Evolutionary conservation across 2,329 filamentous ascomycete genomes (phyloP).

Genomic region (Passalora sequoiae): DNA sequence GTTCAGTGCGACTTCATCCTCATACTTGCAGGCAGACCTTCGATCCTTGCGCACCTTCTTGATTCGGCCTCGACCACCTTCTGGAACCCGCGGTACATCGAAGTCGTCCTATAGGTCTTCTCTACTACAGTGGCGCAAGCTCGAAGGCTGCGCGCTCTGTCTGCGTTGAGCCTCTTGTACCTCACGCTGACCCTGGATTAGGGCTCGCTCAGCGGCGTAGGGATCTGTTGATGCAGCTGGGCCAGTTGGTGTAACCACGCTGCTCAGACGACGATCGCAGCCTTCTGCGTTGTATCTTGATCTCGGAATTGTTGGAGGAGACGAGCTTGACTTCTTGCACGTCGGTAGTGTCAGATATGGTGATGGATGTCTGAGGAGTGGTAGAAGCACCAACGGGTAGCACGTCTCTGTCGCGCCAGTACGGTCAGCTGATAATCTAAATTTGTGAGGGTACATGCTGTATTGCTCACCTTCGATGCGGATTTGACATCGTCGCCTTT

Average conservation of each 20-base stretch:
- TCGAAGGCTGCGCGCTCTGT: slow-evolving; percentile 42
- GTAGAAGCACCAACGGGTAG: no score
- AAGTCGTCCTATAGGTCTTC: slow-evolving; percentile 23
- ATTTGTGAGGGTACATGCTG: no score
- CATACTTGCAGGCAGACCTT: slow-evolving; percentile 36
- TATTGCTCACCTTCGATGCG: no score
- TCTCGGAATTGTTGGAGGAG: no score
- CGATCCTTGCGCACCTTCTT: slow-evolving; percentile 46
- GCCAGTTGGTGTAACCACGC: slow-evolving; percentile 2
- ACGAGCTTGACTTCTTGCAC: no score
- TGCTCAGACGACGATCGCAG: slow-evolving; percentile 17
- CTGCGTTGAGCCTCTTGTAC: slow-evolving; percentile 63
- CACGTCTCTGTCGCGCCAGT: no score
- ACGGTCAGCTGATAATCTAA: no score
- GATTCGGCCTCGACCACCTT: slow-evolving; percentile 43
- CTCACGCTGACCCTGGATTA: slow-evolving; percentile 43
- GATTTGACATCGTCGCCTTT: no score
- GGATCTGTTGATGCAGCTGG: slow-evolving; percentile 25
- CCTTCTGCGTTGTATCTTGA: no score
- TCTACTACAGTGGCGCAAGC: slow-evolving; percentile 34
- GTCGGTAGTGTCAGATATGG: no score
- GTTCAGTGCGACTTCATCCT: slow-evolving; percentile 39
- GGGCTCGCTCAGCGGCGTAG: slow-evolving; percentile 33
- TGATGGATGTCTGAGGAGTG: no score
- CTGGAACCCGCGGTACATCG: slow-evolving; percentile 43